phyloP scores from a whole-genome alignment of 2,329 filamentous ascomycete species.

The Fusarium avenaceum region DNA sequence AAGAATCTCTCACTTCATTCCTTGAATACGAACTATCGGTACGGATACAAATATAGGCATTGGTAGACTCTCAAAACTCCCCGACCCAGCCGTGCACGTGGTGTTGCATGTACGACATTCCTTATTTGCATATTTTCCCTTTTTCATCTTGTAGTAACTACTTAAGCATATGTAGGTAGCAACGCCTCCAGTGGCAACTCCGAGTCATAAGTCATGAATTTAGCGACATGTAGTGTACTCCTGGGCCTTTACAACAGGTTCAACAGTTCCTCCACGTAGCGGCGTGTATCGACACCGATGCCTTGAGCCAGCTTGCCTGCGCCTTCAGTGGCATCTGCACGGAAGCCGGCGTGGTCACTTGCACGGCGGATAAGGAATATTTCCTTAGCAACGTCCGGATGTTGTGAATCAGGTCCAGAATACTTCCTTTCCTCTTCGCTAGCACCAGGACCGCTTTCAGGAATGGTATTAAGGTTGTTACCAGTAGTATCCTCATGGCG shows the following conservation, averaged over 20 bases:
- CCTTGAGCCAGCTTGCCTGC: slow-evolving; percentile 75
- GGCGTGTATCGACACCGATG: slow-evolving; percentile 81
- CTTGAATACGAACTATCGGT: slow-evolving; percentile 28
- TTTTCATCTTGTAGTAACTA: slow-evolving; percentile 6
- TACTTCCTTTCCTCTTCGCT: slow-evolving; percentile 30
- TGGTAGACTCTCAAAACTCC: slow-evolving; percentile 16
- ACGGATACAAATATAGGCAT: slow-evolving; percentile 25
- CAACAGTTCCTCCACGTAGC: slow-evolving; percentile 80
- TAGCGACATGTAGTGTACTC: slow-evolving; percentile 13
- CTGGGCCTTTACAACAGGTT: slow-evolving; percentile 61
- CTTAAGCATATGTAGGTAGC: slow-evolving; percentile 12
- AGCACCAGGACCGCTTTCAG: slow-evolving; percentile 42
- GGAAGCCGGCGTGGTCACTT: slow-evolving; percentile 65
- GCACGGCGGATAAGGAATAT: slow-evolving; percentile 72
- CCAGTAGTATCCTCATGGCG: slow-evolving; percentile 43
- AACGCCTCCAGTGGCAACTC: slow-evolving; percentile 9
- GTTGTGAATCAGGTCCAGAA: slow-evolving; percentile 22
- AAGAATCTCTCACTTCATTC: slow-evolving; percentile 1
- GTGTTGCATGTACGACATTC: slow-evolving; percentile 3
- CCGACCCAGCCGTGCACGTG: not conserved
- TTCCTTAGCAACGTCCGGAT: slow-evolving; percentile 63
- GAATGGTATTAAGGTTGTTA: slow-evolving; percentile 48
- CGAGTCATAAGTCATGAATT: slow-evolving; percentile 23
- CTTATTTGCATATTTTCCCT: not conserved
- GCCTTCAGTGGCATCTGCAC: slow-evolving; percentile 62